A percentile compares a stretch with the other conserved stretches of the same genome.
Conservation (phyloP, 306 rosid genomes). For the Dalbergia cochinchinensis region DNA sequence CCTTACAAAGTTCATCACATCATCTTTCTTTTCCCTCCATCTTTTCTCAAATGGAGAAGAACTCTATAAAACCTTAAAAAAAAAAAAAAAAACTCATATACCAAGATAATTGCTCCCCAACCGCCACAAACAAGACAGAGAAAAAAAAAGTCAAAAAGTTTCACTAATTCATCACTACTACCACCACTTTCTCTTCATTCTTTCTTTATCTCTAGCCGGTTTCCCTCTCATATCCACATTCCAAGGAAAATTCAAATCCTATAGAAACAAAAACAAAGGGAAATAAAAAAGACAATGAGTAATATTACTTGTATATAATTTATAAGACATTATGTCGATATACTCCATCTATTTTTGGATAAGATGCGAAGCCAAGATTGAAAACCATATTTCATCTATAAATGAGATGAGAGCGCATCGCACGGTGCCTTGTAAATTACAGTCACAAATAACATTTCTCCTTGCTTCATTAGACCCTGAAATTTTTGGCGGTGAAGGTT, state of each 20-base stretch:
- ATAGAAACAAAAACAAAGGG: background rate
- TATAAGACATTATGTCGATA: too few species aligned
- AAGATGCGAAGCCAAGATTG: too few species aligned
- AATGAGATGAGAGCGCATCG: too few species aligned
- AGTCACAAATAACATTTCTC: too few species aligned
- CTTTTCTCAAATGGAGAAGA: constrained; percentile 15
- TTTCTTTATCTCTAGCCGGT: background rate
- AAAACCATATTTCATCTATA: too few species aligned
- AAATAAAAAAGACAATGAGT: too few species aligned
- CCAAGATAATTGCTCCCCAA: constrained; percentile 23
- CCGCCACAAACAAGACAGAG: background rate
- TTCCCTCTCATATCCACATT: constrained; percentile 41
- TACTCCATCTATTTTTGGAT: too few species aligned
- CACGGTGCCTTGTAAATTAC: too few species aligned
- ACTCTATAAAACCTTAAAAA: constrained; percentile 27
- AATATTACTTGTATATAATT: too few species aligned
- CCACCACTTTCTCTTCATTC: background rate
- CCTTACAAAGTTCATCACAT: constrained; percentile 39
- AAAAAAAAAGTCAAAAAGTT: constrained; percentile 43
- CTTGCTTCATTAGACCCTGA: constrained; percentile 50
- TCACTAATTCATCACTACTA: constrained; percentile 41
- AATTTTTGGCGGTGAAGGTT: constrained; percentile 79
- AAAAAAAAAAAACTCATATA: constrained; percentile 16
- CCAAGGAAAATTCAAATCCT: constrained; percentile 37
- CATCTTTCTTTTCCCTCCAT: constrained; percentile 34